phyloP scores from a whole-genome alignment of 371 early-diverging fungal genomes.

The Mucor circinelloides region DNA sequence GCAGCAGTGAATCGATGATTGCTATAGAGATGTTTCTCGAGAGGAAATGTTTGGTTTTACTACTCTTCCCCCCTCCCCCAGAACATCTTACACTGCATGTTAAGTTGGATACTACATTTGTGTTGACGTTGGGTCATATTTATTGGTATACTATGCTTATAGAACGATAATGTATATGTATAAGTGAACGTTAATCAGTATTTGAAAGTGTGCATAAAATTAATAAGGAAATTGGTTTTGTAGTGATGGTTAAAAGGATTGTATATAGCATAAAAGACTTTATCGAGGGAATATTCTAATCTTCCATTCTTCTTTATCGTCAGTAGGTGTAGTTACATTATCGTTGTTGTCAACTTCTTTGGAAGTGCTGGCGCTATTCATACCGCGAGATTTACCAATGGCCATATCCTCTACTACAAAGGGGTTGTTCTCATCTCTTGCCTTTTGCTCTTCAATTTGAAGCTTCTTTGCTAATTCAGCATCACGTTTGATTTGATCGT shows the following conservation, averaged over 20 bases:
- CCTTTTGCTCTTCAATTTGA: slow-evolving; percentile 24
- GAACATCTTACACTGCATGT: no score
- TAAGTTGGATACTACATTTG: neutral
- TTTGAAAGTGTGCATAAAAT: neutral
- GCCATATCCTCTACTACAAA: slow-evolving; percentile 14
- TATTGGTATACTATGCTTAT: neutral
- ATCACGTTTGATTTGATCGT: slow-evolving; percentile 30
- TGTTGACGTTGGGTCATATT: neutral
- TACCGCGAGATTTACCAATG: slow-evolving; percentile 2
- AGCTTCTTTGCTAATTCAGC: slow-evolving; percentile 23
- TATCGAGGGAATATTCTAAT: slow-evolving; percentile 17
- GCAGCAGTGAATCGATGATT: no score
- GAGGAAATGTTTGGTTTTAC: no score
- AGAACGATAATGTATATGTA: neutral
- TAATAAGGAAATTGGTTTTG: neutral
- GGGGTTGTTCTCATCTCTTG: slow-evolving; percentile 25
- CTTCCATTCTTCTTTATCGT: slow-evolving; percentile 23
- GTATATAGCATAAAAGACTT: neutral
- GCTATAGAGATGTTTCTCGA: no score
- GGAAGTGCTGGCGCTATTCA: neutral
- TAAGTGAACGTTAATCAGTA: neutral
- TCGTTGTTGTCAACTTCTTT: neutral
- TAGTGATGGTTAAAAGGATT: neutral
- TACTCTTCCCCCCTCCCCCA: no score
- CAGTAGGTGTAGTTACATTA: neutral